These are phyloP conservation scores for Phytophthora podocarpi DNA, from an alignment of 352 stramenopile genomes.

Conservation along the genomic window DNA sequence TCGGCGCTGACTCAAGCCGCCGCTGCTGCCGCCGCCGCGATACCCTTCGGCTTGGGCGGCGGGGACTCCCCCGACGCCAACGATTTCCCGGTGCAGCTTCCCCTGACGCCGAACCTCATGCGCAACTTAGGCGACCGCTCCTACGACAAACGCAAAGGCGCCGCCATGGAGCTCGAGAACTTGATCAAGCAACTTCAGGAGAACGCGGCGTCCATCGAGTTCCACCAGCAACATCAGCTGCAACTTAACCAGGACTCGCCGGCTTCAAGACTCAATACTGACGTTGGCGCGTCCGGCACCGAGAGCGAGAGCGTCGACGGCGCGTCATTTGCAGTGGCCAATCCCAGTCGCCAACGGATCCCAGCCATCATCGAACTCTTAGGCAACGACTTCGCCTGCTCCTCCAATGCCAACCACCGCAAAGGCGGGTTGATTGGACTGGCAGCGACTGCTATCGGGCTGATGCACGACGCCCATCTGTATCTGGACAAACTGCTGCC, in stretches of 20 bases:
- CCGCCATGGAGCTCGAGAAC: conserved; percentile 98
- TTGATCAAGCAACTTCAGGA: conserved; percentile 98
- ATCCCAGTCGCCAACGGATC: conserved; percentile 82
- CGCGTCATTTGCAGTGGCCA: conserved; percentile 25
- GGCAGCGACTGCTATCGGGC: conserved; percentile 96
- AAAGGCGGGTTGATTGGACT: conserved; percentile 99
- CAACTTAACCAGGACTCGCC: conserved; percentile 28
- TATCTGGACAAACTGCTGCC: conserved; percentile 95
- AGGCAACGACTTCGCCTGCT: conserved; percentile 98
- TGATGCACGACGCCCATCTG: conserved; percentile 93
- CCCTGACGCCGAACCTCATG: conserved; percentile 79
- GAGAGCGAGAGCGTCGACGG: conserved; percentile 37
- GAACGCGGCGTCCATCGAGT: conserved; percentile 83
- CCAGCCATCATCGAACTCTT: conserved; percentile 96
- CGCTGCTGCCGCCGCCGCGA: conserved; percentile 43
- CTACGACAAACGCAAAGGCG: conserved; percentile 99
- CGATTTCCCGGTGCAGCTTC: conserved; percentile 61
- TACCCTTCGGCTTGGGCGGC: conserved; percentile 45
- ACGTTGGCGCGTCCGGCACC: conserved; percentile 11
- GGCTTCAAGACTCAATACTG: conserved; percentile 12
- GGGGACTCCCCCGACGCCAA: conserved; percentile 31
- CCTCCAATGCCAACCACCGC: conserved; percentile 98
- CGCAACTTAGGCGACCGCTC: conserved; percentile 96
- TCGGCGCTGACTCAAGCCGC: conserved; percentile 57
- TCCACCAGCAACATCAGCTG: conserved; percentile 65